Base-by-base conservation (phyloP, 495 filamentous ascomycete genomes). In the Aspergillus wentii region DNA sequence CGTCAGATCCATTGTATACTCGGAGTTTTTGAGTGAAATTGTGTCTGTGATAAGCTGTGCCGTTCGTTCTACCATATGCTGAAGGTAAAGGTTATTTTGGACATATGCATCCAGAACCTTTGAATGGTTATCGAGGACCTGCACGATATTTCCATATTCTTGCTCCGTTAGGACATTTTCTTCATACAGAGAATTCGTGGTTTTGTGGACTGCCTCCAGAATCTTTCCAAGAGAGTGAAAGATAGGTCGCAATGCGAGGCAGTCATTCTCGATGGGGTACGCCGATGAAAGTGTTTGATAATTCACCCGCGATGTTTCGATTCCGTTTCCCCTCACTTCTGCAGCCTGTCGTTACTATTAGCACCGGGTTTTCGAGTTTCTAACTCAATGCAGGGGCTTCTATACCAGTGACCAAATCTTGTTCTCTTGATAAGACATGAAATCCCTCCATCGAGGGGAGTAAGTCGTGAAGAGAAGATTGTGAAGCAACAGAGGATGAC, bases 1-100 rank as follows among this genome's bases (percentile, higher is more conserved):
- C 31, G 59, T 70, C 5, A 70, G 37, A 33, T 59, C 52, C 23
- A 69, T 32, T 48, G 69, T 68, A 16, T 56, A 62, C 8, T 57
- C 35, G 30, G 66, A 60, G 35, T 64, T 62, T 5, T 58, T 57
- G 30, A 63, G 54, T 1, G 56, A 54, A 2, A 71, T 42, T 6
- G 64, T 66, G 33, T 67, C 54, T 4, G 61, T 26, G 16, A 69
- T 35, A 8, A 64, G 49, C 23, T 57, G 49, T 2, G 58, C 51
- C 0, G 63, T 60, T 4, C 46, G n/a, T n/a, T n/a, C n/a, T n/a
- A n/a, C n/a, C n/a, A n/a, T n/a, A n/a, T n/a, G n/a, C n/a, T n/a
- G n/a, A n/a, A n/a, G n/a, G n/a, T n/a, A n/a, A n/a, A n/a, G n/a
- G n/a, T 62, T 53, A 4, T 45, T 51, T 11, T 57, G 59, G 2